phyloP scores from a whole-genome alignment of 2,329 filamentous ascomycete species.

The Capronia coronata region DNA sequence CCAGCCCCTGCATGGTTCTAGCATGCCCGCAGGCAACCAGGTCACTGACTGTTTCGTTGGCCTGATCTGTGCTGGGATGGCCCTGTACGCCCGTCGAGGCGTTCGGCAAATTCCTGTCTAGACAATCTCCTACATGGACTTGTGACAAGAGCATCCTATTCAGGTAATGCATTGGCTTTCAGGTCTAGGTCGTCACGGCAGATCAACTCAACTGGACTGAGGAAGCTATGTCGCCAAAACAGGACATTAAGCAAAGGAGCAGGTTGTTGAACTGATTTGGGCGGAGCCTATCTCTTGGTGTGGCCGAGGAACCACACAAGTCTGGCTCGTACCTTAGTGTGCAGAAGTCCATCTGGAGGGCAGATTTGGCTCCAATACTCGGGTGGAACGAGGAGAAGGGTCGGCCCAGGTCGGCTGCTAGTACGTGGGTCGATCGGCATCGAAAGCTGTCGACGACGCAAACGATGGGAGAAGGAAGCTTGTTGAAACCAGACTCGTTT shows the following conservation, averaged over 20 bases:
- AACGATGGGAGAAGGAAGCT: background rate
- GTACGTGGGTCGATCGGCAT: background rate
- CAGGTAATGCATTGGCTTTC: constrained; percentile 7
- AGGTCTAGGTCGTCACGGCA: background rate
- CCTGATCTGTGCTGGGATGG: background rate
- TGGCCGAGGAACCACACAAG: too few species aligned
- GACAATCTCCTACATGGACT: background rate
- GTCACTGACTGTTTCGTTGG: background rate
- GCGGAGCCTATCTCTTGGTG: too few species aligned
- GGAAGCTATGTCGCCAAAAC: background rate
- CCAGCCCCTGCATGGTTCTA: constrained; percentile 13
- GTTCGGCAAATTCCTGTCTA: background rate
- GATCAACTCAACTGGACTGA: background rate
- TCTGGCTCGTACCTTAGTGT: background rate
- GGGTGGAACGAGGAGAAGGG: background rate
- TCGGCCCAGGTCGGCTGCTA: background rate
- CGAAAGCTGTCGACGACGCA: background rate
- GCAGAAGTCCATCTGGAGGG: background rate
- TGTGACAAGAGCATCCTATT: constrained; percentile 6
- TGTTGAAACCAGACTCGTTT: background rate
- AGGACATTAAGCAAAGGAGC: too few species aligned
- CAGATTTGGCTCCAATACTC: background rate
- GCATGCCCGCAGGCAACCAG: constrained; percentile 2
- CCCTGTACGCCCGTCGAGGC: background rate
- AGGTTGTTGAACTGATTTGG: too few species aligned